Base-by-base conservation (phyloP, 441 rosid species). In the Theobroma grandiflorum region DNA sequence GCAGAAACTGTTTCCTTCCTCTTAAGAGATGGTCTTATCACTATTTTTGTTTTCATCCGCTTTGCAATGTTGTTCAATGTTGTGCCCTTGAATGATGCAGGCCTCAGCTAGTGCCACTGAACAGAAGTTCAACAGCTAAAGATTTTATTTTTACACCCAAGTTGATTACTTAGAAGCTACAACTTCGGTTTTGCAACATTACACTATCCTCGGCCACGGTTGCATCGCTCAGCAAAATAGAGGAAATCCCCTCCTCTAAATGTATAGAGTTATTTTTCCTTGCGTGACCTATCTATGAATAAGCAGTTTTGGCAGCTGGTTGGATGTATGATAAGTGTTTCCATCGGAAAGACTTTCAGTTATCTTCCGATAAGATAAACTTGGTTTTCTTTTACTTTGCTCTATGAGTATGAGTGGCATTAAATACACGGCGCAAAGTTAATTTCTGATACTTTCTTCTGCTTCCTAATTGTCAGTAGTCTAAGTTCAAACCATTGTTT, bases 31-130 rank as follows among this genome's bases (percentile, higher is more conserved):
- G 42, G 5, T 40, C 42, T 40, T 6, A 2, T 40, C 6, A 40
- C 6, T 6, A 40, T 40, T 40, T 40, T 6, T 40, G 42, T 43
- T 43, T 78, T 47, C 43, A 31, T 37, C 3, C 33, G 65, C 31
- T 40, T 67, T 52, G 42, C 66, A 45, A 33, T 53, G 69, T 59
- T 26, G 47, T 68, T 63, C 50, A 47, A 58, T 40, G 20, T 61
- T 18, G 14, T 52, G 38, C 52, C 43, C 49, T 33, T 74, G 75
- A 47, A 81, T 79, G 33, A 74, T 86, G 88, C 96, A 97, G 98
- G 98, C 90, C 74, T 88, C 98, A 43, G 82, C 97, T 70, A 95
- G 98, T 87, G 76, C 88, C 43, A 58, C 87, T 0, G 97, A 91
- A 74, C 87, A 81, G 85, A 95, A 96, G 89, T 87, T 89, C 87